Evolutionary conservation across 1,284 basidiomycete genomes (phyloP).

Genomic region (Trichosporon inkin): DNA sequence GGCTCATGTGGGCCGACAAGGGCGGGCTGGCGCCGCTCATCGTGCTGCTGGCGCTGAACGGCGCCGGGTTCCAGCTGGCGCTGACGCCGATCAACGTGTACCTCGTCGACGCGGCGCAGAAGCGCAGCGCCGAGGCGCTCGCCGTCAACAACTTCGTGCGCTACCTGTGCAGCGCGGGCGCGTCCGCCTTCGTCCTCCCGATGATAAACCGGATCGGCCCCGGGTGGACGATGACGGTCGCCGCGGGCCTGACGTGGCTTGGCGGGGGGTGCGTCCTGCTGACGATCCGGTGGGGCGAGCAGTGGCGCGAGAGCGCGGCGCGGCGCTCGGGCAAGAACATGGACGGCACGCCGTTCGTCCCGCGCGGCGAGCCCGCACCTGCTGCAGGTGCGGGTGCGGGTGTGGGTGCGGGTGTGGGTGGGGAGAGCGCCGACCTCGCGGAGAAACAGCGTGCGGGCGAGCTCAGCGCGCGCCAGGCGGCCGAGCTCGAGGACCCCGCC

Average conservation of each 20-base stretch:
- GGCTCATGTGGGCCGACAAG: conserved; percentile 33
- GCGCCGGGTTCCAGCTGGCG: conserved; percentile 50
- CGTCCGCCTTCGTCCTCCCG: conserved; percentile 55
- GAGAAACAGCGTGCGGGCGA: neutral
- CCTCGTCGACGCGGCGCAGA: conserved; percentile 57
- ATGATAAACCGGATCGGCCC: conserved; percentile 58
- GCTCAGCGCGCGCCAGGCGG: neutral
- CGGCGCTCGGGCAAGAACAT: conserved; percentile 19
- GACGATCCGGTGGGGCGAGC: conserved; percentile 31
- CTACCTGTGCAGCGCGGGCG: conserved; percentile 50
- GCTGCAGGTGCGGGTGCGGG: conserved; percentile 6
- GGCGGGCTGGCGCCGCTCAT: conserved; percentile 46
- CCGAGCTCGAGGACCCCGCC: neutral
- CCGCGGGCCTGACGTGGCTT: conserved; percentile 49
- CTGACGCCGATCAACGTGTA: conserved; percentile 59
- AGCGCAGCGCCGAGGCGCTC: conserved; percentile 56
- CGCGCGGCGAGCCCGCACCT: neutral
- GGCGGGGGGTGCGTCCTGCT: conserved; percentile 19
- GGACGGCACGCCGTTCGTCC: conserved; percentile 3
- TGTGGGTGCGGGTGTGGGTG: neutral
- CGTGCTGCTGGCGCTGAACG: conserved; percentile 48
- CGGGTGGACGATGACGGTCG: conserved; percentile 55
- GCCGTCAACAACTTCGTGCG: conserved; percentile 48
- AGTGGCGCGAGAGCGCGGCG: conserved; percentile 37
- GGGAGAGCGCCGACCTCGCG: neutral